Percentiles rank a stretch among this genome's conserved stretches.
Evolutionary conservation across 1,139 yeast species (phyloP).

Genomic region (Debaryomyces fabryi): DNA sequence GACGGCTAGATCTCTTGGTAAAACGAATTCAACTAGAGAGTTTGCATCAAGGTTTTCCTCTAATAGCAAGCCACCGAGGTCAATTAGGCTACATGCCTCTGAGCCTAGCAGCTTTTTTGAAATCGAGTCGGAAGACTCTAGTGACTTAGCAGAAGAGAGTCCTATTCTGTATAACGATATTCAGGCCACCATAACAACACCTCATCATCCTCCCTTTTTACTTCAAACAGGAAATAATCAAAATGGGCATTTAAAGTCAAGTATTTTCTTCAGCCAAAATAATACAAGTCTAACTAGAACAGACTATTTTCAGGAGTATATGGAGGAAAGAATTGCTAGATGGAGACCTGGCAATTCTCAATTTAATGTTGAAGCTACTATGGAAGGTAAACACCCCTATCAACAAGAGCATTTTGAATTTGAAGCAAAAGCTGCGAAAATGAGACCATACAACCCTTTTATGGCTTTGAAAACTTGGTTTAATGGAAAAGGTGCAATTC

Average conservation of each 20-base stretch:
- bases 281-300: constrained; percentile 20
- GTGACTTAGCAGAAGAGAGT: constrained; percentile 9
- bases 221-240: not conserved
- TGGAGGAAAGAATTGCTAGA: constrained; percentile 55
- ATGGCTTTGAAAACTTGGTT: constrained; percentile 14
- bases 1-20: not conserved
- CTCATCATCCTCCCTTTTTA: constrained; percentile 18
- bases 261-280: constrained; percentile 18
- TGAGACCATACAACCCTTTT: not conserved
- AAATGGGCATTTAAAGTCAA: constrained; percentile 14
- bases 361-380: constrained; percentile 34
- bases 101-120: constrained; percentile 15
- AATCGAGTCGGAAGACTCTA: constrained; percentile 14
- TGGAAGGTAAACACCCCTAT: constrained; percentile 47
- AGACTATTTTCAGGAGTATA: constrained; percentile 39
- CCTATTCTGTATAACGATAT: constrained; percentile 10
- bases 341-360: constrained; percentile 57
- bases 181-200: constrained; percentile 11
- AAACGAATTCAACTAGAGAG: not conserved
- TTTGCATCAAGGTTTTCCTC: not conserved
- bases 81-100: constrained; percentile 3
- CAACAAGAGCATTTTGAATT: constrained; percentile 19
- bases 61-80: not conserved
- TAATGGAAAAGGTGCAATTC: not conserved
- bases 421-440: constrained; percentile 2